Evolutionary conservation across 2,329 filamentous ascomycete genomes (phyloP).

Genomic region (Aspergillus spinulosporus): DNA sequence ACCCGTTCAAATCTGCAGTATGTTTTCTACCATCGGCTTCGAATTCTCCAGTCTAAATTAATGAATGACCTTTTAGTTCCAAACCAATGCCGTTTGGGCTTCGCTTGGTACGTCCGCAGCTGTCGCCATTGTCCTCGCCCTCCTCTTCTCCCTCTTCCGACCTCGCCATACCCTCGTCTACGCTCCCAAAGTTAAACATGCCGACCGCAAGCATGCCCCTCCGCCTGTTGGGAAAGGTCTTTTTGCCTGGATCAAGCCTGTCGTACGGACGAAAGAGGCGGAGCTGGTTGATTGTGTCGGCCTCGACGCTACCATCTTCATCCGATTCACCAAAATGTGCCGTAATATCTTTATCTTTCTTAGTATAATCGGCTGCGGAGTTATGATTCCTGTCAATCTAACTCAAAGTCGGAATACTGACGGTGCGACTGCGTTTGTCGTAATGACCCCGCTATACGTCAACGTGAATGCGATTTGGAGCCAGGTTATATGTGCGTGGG

Average conservation of each 20-base stretch:
- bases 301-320: conserved; percentile 85
- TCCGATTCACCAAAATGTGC: conserved; percentile 87
- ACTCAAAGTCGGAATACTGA: conserved; percentile 45
- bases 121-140: conserved; percentile 69
- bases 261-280: conserved; percentile 75
- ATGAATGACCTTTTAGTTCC: conserved; percentile 45
- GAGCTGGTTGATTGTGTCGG: conserved; percentile 79
- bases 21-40: conserved; percentile 18
- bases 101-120: conserved; percentile 78
- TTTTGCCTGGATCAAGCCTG: conserved; percentile 80
- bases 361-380: conserved; percentile 68
- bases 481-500: conserved; percentile 59
- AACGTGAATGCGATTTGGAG: conserved; percentile 55
- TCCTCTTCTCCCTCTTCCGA: conserved; percentile 84
- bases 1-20: conserved; percentile 48
- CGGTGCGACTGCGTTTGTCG: conserved; percentile 35
- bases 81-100: conserved; percentile 67
- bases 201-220: conserved; percentile 84
- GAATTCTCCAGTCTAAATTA: neutral
- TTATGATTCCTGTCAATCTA: conserved; percentile 81
- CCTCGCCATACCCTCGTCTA: conserved; percentile 92
- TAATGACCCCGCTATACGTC: conserved; percentile 56
- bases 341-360: conserved; percentile 82
- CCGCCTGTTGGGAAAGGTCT: conserved; percentile 83
- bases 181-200: conserved; percentile 88